Evolutionary conservation across 2,329 filamentous ascomycete genomes (phyloP).

Genomic region (Ceratocystis papillata): DNA sequence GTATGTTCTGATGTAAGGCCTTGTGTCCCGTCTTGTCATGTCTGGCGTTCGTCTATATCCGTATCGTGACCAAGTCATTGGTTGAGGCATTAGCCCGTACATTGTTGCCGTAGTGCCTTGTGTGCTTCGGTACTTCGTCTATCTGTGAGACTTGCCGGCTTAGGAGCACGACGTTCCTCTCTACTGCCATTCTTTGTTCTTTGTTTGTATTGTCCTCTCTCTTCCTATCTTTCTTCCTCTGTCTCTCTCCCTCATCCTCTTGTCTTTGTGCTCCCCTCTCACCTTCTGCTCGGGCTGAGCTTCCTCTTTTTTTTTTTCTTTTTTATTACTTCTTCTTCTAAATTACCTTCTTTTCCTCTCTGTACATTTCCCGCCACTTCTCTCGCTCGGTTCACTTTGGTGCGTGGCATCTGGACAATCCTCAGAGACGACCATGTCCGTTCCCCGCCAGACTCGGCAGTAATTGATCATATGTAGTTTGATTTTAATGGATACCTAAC

Average conservation of each 20-base stretch:
- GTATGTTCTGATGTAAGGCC: not conserved
- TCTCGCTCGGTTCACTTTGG: not conserved
- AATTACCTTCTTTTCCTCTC: not conserved
- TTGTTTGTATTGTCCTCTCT: not conserved
- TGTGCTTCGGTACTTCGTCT: no score
- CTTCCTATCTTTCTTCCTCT: not conserved
- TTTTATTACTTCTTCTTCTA: not conserved
- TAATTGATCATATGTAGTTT: constrained; percentile 7
- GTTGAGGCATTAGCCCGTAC: no score
- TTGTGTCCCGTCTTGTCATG: not conserved
- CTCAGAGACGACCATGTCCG: no score
- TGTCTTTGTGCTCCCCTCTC: not conserved
- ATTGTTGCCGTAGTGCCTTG: no score
- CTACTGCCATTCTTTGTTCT: not conserved
- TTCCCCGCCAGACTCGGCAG: no score
- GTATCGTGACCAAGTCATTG: no score
- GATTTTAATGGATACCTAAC: constrained; percentile 12
- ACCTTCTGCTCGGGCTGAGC: not conserved
- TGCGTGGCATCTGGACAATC: not conserved
- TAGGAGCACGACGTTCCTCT: not conserved
- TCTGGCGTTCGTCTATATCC: not conserved
- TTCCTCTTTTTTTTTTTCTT: not conserved
- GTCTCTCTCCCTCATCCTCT: not conserved
- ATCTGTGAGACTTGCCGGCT: no score
- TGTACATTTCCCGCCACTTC: not conserved